Evolutionary conservation across 139 green algal genomes (phyloP).

Genomic region (Pleodorina starrii): DNA sequence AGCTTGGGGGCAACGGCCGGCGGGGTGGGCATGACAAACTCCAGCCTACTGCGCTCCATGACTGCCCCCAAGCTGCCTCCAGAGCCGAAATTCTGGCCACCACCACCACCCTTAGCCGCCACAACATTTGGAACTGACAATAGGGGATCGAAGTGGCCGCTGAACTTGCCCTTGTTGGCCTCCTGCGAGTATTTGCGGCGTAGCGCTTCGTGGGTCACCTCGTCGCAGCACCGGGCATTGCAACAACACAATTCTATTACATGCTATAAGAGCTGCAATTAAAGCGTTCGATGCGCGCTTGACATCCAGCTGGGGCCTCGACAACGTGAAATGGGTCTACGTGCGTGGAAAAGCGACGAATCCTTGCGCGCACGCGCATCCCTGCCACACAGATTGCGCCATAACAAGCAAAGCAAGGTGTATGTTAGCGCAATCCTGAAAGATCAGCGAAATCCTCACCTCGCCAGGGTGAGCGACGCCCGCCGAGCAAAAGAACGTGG

Average conservation of each 20-base stretch:
- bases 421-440: neutral
- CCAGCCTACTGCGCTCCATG: slow-evolving; percentile 59
- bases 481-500: slow-evolving; percentile 20
- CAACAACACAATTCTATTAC: neutral
- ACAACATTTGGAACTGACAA: slow-evolving; percentile 57
- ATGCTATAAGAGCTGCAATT: too few relatives aligned
- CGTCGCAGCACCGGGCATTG: neutral
- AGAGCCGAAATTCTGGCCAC: slow-evolving; percentile 58
- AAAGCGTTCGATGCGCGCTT: too few relatives aligned
- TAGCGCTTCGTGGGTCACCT: neutral
- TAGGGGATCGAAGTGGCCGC: neutral
- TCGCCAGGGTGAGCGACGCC: slow-evolving; percentile 63
- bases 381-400: neutral
- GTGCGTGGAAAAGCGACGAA: neutral
- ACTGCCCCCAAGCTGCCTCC: slow-evolving; percentile 57
- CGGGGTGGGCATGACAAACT: slow-evolving; percentile 74
- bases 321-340: too few relatives aligned
- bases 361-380: neutral
- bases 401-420: neutral
- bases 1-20: slow-evolving; percentile 69
- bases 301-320: too few relatives aligned
- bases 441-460: slow-evolving; percentile 42
- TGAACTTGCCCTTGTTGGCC: slow-evolving; percentile 25
- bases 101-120: slow-evolving; percentile 55
- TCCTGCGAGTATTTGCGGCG: slow-evolving; percentile 16